Conservation (phyloP, 2,329 filamentous ascomycete species). For the Trichoderma atrobrunneum region DNA sequence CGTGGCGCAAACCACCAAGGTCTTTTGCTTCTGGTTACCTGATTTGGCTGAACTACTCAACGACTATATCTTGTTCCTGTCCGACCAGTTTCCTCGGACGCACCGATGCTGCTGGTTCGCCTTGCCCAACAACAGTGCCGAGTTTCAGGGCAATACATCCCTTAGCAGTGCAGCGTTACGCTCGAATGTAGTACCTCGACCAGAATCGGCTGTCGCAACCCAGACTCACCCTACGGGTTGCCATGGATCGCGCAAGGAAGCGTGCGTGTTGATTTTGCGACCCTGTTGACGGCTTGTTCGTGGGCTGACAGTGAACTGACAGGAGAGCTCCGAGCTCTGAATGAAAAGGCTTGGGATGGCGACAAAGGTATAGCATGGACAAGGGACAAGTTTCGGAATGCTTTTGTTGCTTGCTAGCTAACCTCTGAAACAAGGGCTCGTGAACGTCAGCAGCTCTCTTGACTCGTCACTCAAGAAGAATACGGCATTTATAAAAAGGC, state of each 20-base stretch:
- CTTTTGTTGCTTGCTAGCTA: background rate
- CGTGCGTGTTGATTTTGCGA: conserved; percentile 37
- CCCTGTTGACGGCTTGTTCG: background rate
- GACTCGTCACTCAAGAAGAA: conserved; percentile 98
- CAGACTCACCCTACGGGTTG: conserved; percentile 36
- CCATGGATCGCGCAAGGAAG: conserved; percentile 65
- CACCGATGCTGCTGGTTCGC: conserved; percentile 42
- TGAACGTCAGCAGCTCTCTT: conserved; percentile 72
- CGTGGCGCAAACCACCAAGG: conserved; percentile 8
- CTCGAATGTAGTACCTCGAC: conserved; percentile 47
- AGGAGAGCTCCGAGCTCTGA: conserved; percentile 90
- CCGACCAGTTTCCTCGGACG: conserved; percentile 32
- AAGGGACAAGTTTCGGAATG: background rate
- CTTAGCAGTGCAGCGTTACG: conserved; percentile 39
- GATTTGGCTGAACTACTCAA: conserved; percentile 5
- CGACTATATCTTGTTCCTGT: conserved; percentile 10
- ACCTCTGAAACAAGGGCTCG: conserved; percentile 58
- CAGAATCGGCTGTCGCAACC: conserved; percentile 19
- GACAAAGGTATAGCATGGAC: conserved; percentile 63
- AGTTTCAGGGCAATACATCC: conserved; percentile 38
- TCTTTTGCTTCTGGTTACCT: conserved; percentile 6
- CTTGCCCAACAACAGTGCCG: conserved; percentile 35
- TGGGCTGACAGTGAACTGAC: background rate
- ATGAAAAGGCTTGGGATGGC: conserved; percentile 83
- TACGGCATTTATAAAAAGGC: conserved; percentile 93